Percentiles rank a stretch among this genome's conserved stretches.
phyloP scores from a whole-genome alignment of 257 asterid genomes.

The Nyctanthes arbortristis region DNA sequence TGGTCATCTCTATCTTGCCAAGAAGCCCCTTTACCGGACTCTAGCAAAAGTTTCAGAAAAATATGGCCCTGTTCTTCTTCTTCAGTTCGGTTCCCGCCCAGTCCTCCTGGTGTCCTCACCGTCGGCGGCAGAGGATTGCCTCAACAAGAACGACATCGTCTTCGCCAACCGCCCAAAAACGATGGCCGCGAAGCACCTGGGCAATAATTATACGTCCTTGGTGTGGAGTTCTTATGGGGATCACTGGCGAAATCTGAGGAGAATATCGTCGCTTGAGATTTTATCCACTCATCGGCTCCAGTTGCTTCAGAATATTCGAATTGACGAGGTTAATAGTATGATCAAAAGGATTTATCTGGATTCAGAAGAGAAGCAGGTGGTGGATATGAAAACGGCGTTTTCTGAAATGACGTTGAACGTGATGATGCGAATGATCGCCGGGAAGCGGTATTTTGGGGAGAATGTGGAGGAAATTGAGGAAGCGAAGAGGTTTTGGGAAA shows the following conservation, averaged over 20 bases:
- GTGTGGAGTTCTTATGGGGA: slow-evolving; percentile 37
- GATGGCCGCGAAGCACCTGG: slow-evolving; percentile 42
- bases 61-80: too few species aligned
- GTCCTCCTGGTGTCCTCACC: too few species aligned
- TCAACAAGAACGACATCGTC: slow-evolving; percentile 30
- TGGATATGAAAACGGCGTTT: slow-evolving; percentile 35
- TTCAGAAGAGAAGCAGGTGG: background rate
- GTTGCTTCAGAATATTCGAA: background rate
- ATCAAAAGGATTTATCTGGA: slow-evolving; percentile 17
- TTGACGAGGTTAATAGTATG: slow-evolving; percentile 21
- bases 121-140: slow-evolving; percentile 32
- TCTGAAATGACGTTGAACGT: slow-evolving; percentile 37
- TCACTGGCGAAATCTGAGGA: slow-evolving; percentile 42
- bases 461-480: slow-evolving; percentile 26
- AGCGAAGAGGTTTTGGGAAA: too few species aligned
- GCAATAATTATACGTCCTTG: slow-evolving; percentile 28
- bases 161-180: slow-evolving; percentile 34
- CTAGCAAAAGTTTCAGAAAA: slow-evolving; percentile 23
- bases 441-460: slow-evolving; percentile 35
- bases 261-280: slow-evolving; percentile 25
- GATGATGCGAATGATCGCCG: slow-evolving; percentile 48
- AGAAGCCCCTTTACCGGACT: slow-evolving; percentile 31
- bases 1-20: too few species aligned
- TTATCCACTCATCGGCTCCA: slow-evolving; percentile 27
- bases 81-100: too few species aligned